Evolutionary conservation across 2,329 filamentous ascomycete species (phyloP), one percentile per base, ranked within the genome.

Genomic region (Curvularia sp.): DNA sequence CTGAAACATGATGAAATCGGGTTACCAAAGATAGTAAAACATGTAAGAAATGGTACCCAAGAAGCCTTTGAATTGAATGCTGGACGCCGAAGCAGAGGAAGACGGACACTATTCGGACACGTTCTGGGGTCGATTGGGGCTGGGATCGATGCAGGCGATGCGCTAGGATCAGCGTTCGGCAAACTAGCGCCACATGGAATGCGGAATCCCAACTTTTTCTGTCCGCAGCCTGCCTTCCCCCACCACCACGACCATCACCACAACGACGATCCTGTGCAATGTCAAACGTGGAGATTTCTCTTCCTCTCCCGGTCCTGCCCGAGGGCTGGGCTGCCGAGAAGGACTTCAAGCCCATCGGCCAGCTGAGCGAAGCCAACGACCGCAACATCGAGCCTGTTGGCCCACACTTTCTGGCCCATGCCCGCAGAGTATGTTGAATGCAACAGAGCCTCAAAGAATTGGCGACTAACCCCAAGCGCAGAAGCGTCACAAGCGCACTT

Each of bases 351-450:
- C 80, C 90, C 57, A 78, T 96, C 66, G 90, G 89, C 72, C 84
- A 88, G 69, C 84, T 98, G 64, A 93, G 91, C 63, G 81, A 85
- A 64, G 88, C 92, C 39, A 90, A 88, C 50, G 89, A 93, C 82
- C 89, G 95, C 76, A 94, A 90, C 77, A 89, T 99, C 73, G 95
- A 98, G 84, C 93, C 95, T 54, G 92, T 98, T 69, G 95, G 95
- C 69, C 94, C 95, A 80, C 92, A 97, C 84, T 99, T 97, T 85
- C 89, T 99, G 67, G 95, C 95, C 69, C 93, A 98, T 80, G 95
- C 95, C 72, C 93, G 95, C 76, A 91, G 95, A 80, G 92, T 93
- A 82, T 53, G 80, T 79, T 51, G 53, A 10, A 13, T 18, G 20
- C 30, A n/a, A 5, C 15, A 30, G n/a, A 33, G 26, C 5, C 15